Base-by-base conservation (phyloP, 2,329 filamentous ascomycete species). In the Sporothrix globosa region DNA sequence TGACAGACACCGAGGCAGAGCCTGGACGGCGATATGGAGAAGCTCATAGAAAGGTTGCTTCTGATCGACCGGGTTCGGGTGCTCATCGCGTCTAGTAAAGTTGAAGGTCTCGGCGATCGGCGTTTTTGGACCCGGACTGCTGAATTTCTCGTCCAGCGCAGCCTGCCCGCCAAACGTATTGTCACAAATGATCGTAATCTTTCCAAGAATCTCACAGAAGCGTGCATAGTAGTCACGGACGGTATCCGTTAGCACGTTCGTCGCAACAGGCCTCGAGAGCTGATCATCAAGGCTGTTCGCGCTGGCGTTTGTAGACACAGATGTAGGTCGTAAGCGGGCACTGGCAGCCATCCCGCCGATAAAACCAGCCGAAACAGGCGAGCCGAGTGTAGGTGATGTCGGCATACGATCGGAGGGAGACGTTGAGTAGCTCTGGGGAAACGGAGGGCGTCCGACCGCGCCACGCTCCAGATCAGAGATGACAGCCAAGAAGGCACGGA, bases 151-250 rank as follows among this genome's bases (percentile, higher is more conserved):
- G 77, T 99, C 96, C 63, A 98, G 81, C 0, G 93, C 92, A 44
- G 95, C 96, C 81, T 99, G 96, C 0, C 96, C 96, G 67, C 96
- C 96, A 81, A 99, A 99, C 0, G 95, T 92, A 76, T 97, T 96
- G 79, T 99, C 96, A 80, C 96, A 99, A 46, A 98, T 90, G 58
- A 98, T 91, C 2, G 94, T 97, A 70, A 99, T 96, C 78, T 97
- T 96, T 34, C 95, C 96, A 9, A 99, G 83, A 30, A 99, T 95
- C 78, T 97, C 93, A 77, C 95, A 98, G 75, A 99, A 99, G 68
- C 91, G 91, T 69, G 90, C 85, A 79, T 98, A 97, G 77, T 93
- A 96, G 56, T 96, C 92, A 76, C 90, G 91, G 0, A 92, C 90
- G 27, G 89, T 88, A 50, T 97, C 93, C 67, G 87, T 90, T 68